These are phyloP conservation scores for Ostreobium quekettii DNA, from an alignment of 139 green algal species.

Conservation along the genomic window DNA sequence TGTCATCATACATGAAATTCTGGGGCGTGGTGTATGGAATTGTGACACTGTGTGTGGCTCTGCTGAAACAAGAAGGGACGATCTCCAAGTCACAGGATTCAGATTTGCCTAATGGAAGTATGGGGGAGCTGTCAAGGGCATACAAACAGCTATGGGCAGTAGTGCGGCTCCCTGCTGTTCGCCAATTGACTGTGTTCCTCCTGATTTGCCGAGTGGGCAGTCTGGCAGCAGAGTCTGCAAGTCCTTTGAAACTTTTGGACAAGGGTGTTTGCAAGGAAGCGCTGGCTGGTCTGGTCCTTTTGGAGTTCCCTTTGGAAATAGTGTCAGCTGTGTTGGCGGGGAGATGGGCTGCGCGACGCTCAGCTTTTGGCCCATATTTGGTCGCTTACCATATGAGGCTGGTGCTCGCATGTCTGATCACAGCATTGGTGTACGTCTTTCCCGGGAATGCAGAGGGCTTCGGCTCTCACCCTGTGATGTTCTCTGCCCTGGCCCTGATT, in stretches of 20 bases:
- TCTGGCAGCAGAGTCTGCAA: constrained; percentile 58
- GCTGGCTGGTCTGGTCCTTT: constrained; percentile 67
- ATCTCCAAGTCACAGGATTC: neutral
- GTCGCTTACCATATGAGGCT: constrained; percentile 19
- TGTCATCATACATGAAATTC: constrained; percentile 68
- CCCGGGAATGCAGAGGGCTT: constrained; percentile 35
- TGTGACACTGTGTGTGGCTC: constrained; percentile 37
- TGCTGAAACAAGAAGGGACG: constrained; percentile 2
- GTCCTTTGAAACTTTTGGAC: constrained; percentile 78
- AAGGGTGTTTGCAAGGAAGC: constrained; percentile 79
- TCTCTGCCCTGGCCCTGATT: constrained; percentile 41
- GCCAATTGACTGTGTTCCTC: constrained; percentile 57
- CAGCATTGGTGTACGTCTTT: constrained; percentile 18
- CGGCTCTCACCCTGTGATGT: constrained; percentile 29
- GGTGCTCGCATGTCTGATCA: constrained; percentile 18
- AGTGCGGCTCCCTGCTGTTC: constrained; percentile 56
- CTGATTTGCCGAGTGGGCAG: constrained; percentile 61
- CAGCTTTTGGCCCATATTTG: constrained; percentile 1
- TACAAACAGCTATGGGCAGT: constrained; percentile 44
- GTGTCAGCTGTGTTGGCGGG: constrained; percentile 72
- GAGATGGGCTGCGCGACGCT: constrained; percentile 36
- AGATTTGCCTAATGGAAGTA: neutral
- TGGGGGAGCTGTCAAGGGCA: constrained; percentile 22
- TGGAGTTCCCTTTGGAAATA: constrained; percentile 80
- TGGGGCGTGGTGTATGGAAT: constrained; percentile 71